Evolutionary conservation across 495 filamentous ascomycete genomes (phyloP).

Genomic region (Daldinia caldariorum): DNA sequence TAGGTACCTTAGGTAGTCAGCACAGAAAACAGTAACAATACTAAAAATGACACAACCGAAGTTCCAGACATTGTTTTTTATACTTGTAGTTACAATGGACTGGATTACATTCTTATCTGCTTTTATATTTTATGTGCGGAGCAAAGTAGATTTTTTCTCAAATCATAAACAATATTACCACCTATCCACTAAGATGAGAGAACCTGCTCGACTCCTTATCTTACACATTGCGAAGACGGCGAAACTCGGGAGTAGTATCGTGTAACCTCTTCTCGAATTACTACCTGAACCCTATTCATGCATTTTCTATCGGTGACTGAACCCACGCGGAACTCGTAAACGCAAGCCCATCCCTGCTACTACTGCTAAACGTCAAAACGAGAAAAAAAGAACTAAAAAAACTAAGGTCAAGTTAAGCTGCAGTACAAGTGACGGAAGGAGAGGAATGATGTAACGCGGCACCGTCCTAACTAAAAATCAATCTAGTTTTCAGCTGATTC

Average conservation of each 20-base stretch:
- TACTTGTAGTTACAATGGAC: neutral
- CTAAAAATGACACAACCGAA: no score
- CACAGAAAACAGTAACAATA: no score
- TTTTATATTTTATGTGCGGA: neutral
- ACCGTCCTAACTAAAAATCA: neutral
- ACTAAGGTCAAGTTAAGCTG: conserved; percentile 6
- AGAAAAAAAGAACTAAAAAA: neutral
- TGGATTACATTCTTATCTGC: neutral
- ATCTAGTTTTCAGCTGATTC: conserved; percentile 7
- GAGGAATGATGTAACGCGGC: conserved; percentile 6
- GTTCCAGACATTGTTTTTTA: neutral
- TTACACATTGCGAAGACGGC: neutral
- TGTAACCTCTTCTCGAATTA: conserved; percentile 22
- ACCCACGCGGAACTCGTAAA: conserved; percentile 6
- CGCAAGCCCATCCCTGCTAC: conserved; percentile 14
- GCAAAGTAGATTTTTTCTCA: neutral
- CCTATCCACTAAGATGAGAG: neutral
- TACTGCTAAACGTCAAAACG: conserved; percentile 15
- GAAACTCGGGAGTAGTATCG: conserved; percentile 4
- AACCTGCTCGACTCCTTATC: neutral
- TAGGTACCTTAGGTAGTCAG: no score
- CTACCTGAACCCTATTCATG: conserved; percentile 31
- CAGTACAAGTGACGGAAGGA: conserved; percentile 11
- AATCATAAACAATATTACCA: neutral
- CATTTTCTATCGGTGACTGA: conserved; percentile 18